Conservation (phyloP, 2,329 filamentous ascomycete species). For the Botryotinia globosa region DNA sequence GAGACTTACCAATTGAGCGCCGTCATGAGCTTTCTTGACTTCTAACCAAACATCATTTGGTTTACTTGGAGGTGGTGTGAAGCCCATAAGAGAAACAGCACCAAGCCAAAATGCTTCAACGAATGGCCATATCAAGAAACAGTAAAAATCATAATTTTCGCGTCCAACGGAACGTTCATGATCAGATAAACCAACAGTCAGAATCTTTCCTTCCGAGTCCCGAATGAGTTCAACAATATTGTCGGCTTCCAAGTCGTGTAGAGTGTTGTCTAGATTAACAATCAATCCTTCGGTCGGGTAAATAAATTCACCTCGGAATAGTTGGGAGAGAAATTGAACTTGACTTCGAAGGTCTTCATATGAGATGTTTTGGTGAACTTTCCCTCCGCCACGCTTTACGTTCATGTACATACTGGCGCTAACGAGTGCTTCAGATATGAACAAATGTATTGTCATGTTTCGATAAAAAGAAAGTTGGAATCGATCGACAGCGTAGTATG, state of each 20-base stretch:
- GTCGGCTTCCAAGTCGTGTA: slow-evolving; percentile 74
- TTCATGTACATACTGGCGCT: slow-evolving; percentile 86
- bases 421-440: slow-evolving; percentile 89
- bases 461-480: slow-evolving; percentile 98
- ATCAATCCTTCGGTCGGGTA: slow-evolving; percentile 84
- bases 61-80: slow-evolving; percentile 64
- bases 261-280: slow-evolving; percentile 75
- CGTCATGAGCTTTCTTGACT: slow-evolving; percentile 72
- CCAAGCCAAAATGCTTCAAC: slow-evolving; percentile 94
- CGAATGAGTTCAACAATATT: slow-evolving; percentile 68
- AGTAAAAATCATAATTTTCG: slow-evolving; percentile 98
- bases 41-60: slow-evolving; percentile 72
- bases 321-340: slow-evolving; percentile 83
- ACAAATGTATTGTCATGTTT: slow-evolving; percentile 99
- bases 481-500: slow-evolving; percentile 89
- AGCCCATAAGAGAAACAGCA: slow-evolving; percentile 80
- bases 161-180: slow-evolving; percentile 73
- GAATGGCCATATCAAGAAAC: slow-evolving; percentile 97
- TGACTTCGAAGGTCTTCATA: slow-evolving; percentile 73
- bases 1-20: slow-evolving; percentile 68
- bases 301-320: slow-evolving; percentile 96
- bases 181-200: slow-evolving; percentile 69
- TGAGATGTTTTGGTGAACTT: slow-evolving; percentile 72
- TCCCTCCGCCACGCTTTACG: slow-evolving; percentile 87
- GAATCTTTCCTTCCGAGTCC: slow-evolving; percentile 54